These are phyloP conservation scores for Starmera caribaea DNA, from an alignment of 805 yeast species.

Conservation along the genomic window DNA sequence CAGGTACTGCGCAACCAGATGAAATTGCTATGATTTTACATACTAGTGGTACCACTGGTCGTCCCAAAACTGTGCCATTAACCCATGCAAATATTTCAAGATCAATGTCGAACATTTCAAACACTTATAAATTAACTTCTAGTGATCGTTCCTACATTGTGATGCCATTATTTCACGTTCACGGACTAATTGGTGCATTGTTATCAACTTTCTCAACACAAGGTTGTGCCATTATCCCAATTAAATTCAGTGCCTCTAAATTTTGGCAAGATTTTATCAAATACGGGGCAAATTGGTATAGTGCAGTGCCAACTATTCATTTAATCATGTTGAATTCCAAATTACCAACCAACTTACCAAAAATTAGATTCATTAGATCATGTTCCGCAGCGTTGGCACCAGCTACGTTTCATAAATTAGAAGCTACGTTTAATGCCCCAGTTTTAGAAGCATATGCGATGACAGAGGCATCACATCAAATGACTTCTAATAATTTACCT, in stretches of 20 bases:
- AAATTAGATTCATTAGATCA: slow-evolving; percentile 58
- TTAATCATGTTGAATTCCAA: slow-evolving; percentile 47
- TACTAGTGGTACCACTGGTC: slow-evolving; percentile 70
- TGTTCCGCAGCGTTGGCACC: slow-evolving; percentile 70
- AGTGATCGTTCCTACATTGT: slow-evolving; percentile 52
- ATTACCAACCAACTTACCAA: slow-evolving; percentile 40
- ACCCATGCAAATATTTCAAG: slow-evolving; percentile 54
- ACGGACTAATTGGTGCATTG: slow-evolving; percentile 60
- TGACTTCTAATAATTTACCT: slow-evolving; percentile 63
- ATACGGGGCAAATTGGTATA: slow-evolving; percentile 56
- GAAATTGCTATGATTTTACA: slow-evolving; percentile 60
- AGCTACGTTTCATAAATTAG: slow-evolving; percentile 47
- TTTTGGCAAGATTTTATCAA: slow-evolving; percentile 51
- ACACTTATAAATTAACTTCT: slow-evolving; percentile 42
- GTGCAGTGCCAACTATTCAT: slow-evolving; percentile 73
- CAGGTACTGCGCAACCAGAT: slow-evolving; percentile 34
- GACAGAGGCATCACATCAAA: slow-evolving; percentile 79
- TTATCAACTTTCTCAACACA: slow-evolving; percentile 51
- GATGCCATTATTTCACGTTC: slow-evolving; percentile 75
- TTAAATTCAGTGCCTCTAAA: slow-evolving; percentile 45
- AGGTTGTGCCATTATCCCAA: slow-evolving; percentile 55
- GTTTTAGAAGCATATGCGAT: slow-evolving; percentile 72
- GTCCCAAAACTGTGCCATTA: slow-evolving; percentile 68
- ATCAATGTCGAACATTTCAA: slow-evolving; percentile 47
- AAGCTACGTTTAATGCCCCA: slow-evolving; percentile 49